Evolutionary conservation across 2,329 filamentous ascomycete genomes (phyloP).

Genomic region (Claviceps citrina): DNA sequence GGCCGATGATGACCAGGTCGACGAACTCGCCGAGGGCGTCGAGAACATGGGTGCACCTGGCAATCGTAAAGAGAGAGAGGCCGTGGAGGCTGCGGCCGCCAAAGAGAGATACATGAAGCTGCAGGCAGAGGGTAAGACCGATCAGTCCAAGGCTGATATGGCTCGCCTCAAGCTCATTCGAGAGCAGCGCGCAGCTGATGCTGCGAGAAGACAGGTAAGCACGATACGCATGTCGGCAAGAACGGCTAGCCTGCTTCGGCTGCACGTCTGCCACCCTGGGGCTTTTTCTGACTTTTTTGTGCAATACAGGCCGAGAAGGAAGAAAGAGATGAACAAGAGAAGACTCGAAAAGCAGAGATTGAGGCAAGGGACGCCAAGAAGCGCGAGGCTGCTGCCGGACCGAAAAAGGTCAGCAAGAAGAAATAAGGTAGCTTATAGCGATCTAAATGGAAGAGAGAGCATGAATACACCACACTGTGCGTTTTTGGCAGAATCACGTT

Average conservation of each 20-base stretch:
- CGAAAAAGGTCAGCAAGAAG: constrained; percentile 34
- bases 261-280: too few relatives aligned
- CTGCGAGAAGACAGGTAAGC: constrained; percentile 61
- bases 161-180: constrained; percentile 68
- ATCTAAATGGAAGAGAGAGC: too few relatives aligned
- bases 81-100: constrained; percentile 70
- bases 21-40: constrained; percentile 37
- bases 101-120: constrained; percentile 85
- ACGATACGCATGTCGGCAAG: neutral
- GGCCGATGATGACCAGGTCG: constrained; percentile 23
- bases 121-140: constrained; percentile 89
- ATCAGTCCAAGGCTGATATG: constrained; percentile 81
- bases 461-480: too few relatives aligned
- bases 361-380: constrained; percentile 41
- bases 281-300: constrained; percentile 11
- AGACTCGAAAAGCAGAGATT: constrained; percentile 32
- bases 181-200: constrained; percentile 73
- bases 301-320: constrained; percentile 38
- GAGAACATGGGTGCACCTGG: constrained; percentile 34
- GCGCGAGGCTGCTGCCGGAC: constrained; percentile 35
- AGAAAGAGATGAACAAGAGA: constrained; percentile 37
- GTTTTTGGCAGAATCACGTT: too few relatives aligned
- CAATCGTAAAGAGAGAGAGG: constrained; percentile 48
- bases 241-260: neutral
- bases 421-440: constrained; percentile 18